A percentile compares a stretch with the other conserved stretches of the same genome.
These are phyloP conservation scores for Aspergillus steynii DNA, from an alignment of 495 filamentous ascomycete species.

Conservation along the genomic window DNA sequence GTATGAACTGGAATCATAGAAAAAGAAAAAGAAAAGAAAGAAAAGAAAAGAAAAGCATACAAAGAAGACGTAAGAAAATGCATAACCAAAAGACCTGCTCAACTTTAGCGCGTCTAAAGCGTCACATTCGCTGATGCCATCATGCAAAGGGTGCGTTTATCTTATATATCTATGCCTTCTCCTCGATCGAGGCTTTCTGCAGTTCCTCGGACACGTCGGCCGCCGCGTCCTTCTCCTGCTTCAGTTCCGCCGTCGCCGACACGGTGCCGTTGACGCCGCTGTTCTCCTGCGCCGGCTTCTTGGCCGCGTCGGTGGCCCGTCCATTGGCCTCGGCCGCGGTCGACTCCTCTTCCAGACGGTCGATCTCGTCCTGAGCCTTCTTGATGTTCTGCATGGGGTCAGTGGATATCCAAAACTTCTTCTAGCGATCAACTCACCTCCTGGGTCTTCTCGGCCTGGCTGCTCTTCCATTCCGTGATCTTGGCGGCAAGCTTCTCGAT, in stretches of 20 bases:
- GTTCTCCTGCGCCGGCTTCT: conserved; percentile 54
- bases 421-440: conserved; percentile 59
- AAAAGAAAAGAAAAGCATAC: conserved; percentile 8
- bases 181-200: conserved; percentile 59
- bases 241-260: conserved; percentile 53
- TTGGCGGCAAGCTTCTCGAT: conserved; percentile 90
- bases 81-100: not conserved
- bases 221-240: conserved; percentile 59
- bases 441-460: conserved; percentile 88
- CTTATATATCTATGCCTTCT: conserved; percentile 42
- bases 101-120: not conserved
- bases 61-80: conserved; percentile 1
- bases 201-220: conserved; percentile 59
- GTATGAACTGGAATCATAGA: conserved; percentile 9
- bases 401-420: conserved; percentile 17
- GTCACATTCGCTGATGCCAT: conserved; percentile 11
- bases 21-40: conserved; percentile 1
- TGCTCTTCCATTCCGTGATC: conserved; percentile 87
- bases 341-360: conserved; percentile 59
- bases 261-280: conserved; percentile 52
- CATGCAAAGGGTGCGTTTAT: conserved; percentile 13
- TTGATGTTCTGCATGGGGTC: conserved; percentile 61
- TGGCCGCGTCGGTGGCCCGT: conserved; percentile 43
- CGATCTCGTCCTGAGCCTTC: conserved; percentile 68
- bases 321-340: conserved; percentile 33